Evolutionary conservation across 345 rosid genomes (phyloP).

Genomic region (Salix dunnii): DNA sequence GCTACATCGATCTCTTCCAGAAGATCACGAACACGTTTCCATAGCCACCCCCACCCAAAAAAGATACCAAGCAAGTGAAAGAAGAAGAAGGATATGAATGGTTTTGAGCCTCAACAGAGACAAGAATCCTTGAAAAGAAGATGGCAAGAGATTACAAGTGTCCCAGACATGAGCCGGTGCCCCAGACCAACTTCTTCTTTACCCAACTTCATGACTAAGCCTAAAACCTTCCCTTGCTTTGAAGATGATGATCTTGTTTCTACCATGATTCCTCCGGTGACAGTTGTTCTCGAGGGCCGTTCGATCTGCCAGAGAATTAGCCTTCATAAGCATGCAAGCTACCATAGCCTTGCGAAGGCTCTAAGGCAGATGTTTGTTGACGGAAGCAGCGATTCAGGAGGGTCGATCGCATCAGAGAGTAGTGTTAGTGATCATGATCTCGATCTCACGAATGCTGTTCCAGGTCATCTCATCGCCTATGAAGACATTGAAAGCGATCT

Average conservation of each 20-base stretch:
- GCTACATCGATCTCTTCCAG: not conserved
- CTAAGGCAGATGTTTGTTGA: conserved; percentile 80
- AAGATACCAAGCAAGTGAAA: not conserved
- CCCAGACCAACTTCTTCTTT: conserved; percentile 26
- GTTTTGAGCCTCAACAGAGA: conserved; percentile 42
- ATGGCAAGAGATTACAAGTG: conserved; percentile 35
- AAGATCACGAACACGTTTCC: not conserved
- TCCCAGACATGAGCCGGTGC: conserved; percentile 16
- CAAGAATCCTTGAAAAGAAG: conserved; percentile 51
- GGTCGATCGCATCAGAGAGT: not conserved
- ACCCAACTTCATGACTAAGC: conserved; percentile 26
- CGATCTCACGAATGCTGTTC: conserved; percentile 76
- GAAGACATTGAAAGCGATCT: conserved; percentile 93
- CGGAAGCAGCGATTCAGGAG: conserved; percentile 30
- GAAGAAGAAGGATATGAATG: conserved; percentile 29
- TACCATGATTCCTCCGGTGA: conserved; percentile 67
- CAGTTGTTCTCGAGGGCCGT: conserved; percentile 85
- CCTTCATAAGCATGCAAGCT: conserved; percentile 72
- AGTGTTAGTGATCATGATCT: conserved; percentile 32
- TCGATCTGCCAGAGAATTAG: conserved; percentile 83
- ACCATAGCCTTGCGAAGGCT: conserved; percentile 74
- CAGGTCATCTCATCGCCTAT: conserved; percentile 76
- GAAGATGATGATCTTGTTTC: conserved; percentile 65
- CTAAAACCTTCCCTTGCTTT: conserved; percentile 34
- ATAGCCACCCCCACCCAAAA: not conserved